A percentile compares a stretch with the other conserved stretches of the same genome.
phyloP scores from a whole-genome alignment of 2,329 filamentous ascomycete genomes.

The Dothiorella sarmentorum region DNA sequence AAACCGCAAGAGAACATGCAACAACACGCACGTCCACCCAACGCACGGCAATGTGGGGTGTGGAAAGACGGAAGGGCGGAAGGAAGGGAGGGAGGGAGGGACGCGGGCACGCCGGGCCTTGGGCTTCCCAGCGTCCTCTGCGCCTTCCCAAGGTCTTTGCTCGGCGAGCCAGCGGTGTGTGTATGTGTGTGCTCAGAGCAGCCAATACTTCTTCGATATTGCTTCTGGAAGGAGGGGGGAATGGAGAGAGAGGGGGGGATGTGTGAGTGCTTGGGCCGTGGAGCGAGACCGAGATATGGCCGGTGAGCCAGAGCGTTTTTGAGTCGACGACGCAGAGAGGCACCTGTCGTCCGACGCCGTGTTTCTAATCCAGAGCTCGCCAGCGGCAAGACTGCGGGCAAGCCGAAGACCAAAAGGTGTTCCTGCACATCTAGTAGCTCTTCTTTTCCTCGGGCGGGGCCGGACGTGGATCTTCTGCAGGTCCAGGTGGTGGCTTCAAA shows the following conservation, averaged over 20 bases:
- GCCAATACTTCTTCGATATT: conserved; percentile 14
- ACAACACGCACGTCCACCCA: too few relatives aligned
- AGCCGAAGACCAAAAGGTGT: background rate
- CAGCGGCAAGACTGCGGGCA: conserved; percentile 2
- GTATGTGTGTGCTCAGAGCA: background rate
- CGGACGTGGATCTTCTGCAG: background rate
- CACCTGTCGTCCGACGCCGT: background rate
- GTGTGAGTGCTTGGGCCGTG: background rate
- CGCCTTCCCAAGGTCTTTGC: background rate
- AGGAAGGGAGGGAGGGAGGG: conserved; percentile 9
- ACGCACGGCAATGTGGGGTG: too few relatives aligned
- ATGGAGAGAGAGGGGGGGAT: background rate
- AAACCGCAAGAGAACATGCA: too few relatives aligned
- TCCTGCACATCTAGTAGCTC: too few relatives aligned
- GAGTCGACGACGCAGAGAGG: background rate
- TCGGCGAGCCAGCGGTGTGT: background rate
- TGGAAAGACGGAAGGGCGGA: too few relatives aligned
- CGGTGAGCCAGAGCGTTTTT: background rate
- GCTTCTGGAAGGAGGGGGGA: conserved; percentile 12
- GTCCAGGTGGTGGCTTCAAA: conserved; percentile 3
- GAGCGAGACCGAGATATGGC: conserved; percentile 12
- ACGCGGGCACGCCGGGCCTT: background rate
- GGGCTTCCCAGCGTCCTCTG: background rate
- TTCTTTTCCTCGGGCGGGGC: background rate
- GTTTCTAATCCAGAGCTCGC: conserved; percentile 8